phyloP scores from a whole-genome alignment of 164 flowering plant species.

The Paratinospora sagittata region DNA sequence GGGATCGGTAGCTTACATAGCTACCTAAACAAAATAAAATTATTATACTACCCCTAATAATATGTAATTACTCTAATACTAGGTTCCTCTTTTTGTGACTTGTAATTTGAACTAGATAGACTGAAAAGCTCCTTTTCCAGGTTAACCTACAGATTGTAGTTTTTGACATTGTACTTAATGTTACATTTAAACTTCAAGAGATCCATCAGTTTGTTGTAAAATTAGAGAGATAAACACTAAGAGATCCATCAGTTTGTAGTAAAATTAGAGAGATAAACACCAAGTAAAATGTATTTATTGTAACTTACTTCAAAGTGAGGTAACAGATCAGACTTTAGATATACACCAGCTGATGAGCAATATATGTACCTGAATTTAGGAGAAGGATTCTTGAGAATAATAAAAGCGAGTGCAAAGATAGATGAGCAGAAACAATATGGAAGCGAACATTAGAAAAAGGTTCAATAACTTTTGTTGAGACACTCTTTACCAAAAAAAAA shows the following conservation, averaged over 20 bases:
- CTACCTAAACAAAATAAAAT: too few species aligned
- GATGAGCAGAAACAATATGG: too few species aligned
- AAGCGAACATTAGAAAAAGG: too few species aligned
- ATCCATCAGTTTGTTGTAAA: neutral
- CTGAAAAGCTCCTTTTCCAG: too few species aligned
- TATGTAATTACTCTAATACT: too few species aligned
- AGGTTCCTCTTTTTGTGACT: neutral
- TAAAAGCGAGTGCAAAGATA: neutral
- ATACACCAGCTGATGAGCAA: slow-evolving; percentile 98
- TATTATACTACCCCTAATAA: too few species aligned
- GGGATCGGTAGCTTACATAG: too few species aligned
- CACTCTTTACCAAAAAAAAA: neutral
- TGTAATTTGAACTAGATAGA: neutral
- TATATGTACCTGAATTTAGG: slow-evolving; percentile 67
- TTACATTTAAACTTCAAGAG: neutral
- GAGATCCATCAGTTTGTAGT: neutral
- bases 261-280: neutral
- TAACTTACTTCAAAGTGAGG: slow-evolving; percentile 79
- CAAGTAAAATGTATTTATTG: too few species aligned
- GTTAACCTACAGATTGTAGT: neutral
- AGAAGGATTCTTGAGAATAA: neutral
- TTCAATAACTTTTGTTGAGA: too few species aligned
- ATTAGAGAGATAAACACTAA: neutral
- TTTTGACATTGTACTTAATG: neutral
- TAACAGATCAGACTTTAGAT: slow-evolving; percentile 76